Evolutionary conservation across 2,329 filamentous ascomycete genomes (phyloP).

Genomic region (Westerdykella aurantiaca): DNA sequence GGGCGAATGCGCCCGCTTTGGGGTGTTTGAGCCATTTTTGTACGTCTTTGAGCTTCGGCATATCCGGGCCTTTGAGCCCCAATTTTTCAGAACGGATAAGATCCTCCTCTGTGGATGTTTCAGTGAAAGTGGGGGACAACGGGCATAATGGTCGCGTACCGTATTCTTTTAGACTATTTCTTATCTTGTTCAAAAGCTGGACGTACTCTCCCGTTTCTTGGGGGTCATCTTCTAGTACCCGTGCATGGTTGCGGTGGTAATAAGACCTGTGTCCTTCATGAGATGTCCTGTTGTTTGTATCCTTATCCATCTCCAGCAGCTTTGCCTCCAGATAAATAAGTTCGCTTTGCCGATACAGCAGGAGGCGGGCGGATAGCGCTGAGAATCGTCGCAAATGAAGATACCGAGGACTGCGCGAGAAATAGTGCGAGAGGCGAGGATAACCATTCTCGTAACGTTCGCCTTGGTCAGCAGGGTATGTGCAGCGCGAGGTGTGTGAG

Average conservation of each 20-base stretch:
- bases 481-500: not conserved
- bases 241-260: conserved; percentile 2
- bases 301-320: conserved; percentile 3
- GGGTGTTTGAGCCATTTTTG: conserved; percentile 2
- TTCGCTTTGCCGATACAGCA: conserved; percentile 7
- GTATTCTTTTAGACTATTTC: conserved; percentile 6
- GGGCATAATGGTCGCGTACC: conserved; percentile 1
- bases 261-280: not conserved
- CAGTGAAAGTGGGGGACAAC: not conserved
- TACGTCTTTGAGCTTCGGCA: conserved; percentile 1
- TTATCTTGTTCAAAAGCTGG: conserved; percentile 4
- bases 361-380: conserved; percentile 4
- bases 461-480: not conserved
- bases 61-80: conserved; percentile 1
- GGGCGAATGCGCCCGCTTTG: not conserved
- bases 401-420: conserved; percentile 4
- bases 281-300: not conserved
- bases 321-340: conserved; percentile 3
- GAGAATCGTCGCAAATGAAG: conserved; percentile 10
- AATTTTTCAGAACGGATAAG: conserved; percentile 6
- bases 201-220: not conserved
- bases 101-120: conserved; percentile 3
- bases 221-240: not conserved
- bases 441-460: conserved; percentile 4
- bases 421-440: conserved; percentile 6